Conservation (phyloP, 2,329 filamentous ascomycete species). For the Cytospora leucostoma region DNA sequence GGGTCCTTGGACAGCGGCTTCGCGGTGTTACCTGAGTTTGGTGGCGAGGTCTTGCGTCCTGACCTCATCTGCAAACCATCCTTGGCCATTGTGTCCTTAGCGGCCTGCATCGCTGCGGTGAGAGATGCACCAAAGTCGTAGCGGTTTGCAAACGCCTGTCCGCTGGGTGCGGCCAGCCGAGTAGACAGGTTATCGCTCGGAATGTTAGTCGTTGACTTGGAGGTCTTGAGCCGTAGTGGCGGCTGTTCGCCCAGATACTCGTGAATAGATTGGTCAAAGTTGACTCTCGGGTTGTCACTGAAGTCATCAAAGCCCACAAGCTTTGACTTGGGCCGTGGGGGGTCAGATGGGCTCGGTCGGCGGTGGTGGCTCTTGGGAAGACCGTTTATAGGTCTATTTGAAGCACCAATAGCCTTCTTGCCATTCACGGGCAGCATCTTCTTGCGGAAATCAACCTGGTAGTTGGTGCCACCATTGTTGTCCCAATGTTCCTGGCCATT, state of each 20-base stretch:
- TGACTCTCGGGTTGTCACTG: constrained; percentile 58
- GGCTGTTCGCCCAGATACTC: constrained; percentile 65
- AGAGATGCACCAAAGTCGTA: constrained; percentile 97
- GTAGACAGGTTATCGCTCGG: constrained; percentile 62
- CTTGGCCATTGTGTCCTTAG: constrained; percentile 64
- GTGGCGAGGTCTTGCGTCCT: constrained; percentile 42
- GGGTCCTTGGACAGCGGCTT: constrained; percentile 16
- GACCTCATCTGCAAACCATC: constrained; percentile 61
- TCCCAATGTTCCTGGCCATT: constrained; percentile 91
- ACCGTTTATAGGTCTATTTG: constrained; percentile 52
- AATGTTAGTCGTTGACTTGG: constrained; percentile 63
- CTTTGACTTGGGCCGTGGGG: constrained; percentile 56
- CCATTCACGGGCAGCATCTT: constrained; percentile 65
- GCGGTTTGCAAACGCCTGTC: constrained; percentile 82
- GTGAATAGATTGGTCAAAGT: constrained; percentile 61
- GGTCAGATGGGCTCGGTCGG: constrained; percentile 43
- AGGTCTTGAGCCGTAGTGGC: constrained; percentile 69
- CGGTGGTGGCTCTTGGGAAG: constrained; percentile 71
- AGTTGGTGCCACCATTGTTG: constrained; percentile 85
- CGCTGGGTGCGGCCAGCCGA: constrained; percentile 56
- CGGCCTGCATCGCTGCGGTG: constrained; percentile 75
- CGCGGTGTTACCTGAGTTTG: constrained; percentile 18
- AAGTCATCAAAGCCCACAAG: constrained; percentile 71
- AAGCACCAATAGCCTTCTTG: constrained; percentile 55
- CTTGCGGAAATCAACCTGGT: constrained; percentile 90